Evolutionary conservation across 306 rosid genomes (phyloP).

Genomic region (Lathyrus tuberosus): DNA sequence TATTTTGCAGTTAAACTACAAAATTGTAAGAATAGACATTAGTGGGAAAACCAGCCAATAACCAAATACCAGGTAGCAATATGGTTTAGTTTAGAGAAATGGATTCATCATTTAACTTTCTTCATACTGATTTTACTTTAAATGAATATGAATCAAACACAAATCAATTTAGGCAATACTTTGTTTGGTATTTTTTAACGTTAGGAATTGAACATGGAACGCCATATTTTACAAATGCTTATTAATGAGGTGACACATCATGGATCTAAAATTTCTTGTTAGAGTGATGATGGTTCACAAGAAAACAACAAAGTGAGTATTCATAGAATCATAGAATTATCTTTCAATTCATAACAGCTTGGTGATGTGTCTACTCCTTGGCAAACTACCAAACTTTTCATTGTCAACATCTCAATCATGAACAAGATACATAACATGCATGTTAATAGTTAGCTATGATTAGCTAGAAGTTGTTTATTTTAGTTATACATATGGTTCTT

Average conservation of each 20-base stretch:
- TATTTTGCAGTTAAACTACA: too few species aligned
- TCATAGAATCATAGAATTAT: neutral
- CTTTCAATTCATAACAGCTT: neutral
- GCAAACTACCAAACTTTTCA: neutral
- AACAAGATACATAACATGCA: neutral
- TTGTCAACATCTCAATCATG: neutral
- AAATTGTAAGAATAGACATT: too few species aligned
- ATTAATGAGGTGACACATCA: neutral
- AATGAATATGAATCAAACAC: neutral
- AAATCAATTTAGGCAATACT: neutral
- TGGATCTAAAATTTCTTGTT: neutral
- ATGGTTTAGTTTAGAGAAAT: too few species aligned
- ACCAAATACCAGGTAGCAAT: too few species aligned
- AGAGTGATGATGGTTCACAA: neutral
- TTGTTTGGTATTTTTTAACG: neutral
- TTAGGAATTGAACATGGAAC: too few species aligned
- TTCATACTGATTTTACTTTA: neutral
- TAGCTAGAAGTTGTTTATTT: too few species aligned
- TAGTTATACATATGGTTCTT: too few species aligned
- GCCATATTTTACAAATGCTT: too few species aligned
- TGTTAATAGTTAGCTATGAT: too few species aligned
- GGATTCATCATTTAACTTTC: neutral
- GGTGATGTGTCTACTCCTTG: neutral
- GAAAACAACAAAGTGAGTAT: neutral
- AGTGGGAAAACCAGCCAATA: neutral